These are phyloP conservation scores for Mimosa bimucronata DNA, from an alignment of 306 rosid species.

Conservation along the genomic window DNA sequence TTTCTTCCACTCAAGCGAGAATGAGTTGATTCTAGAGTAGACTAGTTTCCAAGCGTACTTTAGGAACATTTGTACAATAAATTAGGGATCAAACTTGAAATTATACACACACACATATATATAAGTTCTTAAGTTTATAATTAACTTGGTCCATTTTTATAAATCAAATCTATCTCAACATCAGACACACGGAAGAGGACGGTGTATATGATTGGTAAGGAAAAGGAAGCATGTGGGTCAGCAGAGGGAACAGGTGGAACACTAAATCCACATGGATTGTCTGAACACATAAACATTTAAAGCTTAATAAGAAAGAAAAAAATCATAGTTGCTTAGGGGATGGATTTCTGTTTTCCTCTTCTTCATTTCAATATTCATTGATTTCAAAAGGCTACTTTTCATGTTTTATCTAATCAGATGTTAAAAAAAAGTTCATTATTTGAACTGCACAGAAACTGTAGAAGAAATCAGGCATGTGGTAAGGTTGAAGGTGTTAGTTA, in stretches of 20 bases:
- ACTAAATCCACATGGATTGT: slow-evolving; percentile 59
- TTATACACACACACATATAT: too few species aligned
- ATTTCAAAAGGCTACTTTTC: background rate
- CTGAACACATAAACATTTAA: slow-evolving; percentile 32
- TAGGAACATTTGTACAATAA: background rate
- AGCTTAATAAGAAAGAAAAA: background rate
- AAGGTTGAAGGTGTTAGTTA: background rate
- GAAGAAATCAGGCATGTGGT: slow-evolving; percentile 17
- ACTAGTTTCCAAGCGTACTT: background rate
- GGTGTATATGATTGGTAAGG: slow-evolving; percentile 41
- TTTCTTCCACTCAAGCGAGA: background rate
- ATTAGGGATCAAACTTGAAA: background rate
- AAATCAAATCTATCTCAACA: background rate
- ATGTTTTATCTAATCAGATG: slow-evolving; percentile 7
- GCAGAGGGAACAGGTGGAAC: slow-evolving; percentile 42
- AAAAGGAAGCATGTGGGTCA: slow-evolving; percentile 54
- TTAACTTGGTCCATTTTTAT: background rate
- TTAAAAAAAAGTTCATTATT: background rate
- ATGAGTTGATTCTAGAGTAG: slow-evolving; percentile 32
- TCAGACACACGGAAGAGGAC: slow-evolving; percentile 16
- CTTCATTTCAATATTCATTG: background rate
- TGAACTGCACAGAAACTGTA: background rate
- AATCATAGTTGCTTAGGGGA: background rate
- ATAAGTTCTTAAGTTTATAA: background rate
- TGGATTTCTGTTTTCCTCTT: background rate